Conservation (phyloP, 768 basidiomycete genomes). For the Mycena filopes region DNA sequence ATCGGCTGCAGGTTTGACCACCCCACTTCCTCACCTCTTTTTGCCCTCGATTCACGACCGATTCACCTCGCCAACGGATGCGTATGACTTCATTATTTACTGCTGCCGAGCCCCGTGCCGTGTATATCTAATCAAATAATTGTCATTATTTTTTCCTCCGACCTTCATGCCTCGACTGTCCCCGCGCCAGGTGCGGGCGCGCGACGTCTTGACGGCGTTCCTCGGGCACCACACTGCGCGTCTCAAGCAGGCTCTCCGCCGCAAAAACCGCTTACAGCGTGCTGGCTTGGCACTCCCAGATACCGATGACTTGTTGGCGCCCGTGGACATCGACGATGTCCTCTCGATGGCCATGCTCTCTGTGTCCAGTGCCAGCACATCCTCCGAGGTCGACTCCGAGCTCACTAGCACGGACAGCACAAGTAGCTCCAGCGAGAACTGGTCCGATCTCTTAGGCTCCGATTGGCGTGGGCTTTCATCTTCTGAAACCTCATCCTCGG, state of each 20-base stretch:
- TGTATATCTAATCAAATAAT: no score
- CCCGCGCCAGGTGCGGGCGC: neutral
- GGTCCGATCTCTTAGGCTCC: neutral
- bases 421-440: neutral
- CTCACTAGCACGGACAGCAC: neutral
- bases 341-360: neutral
- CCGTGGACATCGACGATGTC: no score
- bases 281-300: no score
- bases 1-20: no score
- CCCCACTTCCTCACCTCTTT: no score
- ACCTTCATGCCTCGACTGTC: slow-evolving; percentile 17
- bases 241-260: neutral
- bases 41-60: no score
- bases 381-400: neutral
- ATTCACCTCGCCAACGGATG: no score
- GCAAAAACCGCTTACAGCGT: no score
- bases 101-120: no score
- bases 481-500: neutral
- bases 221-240: slow-evolving; percentile 1
- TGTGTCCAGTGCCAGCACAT: neutral
- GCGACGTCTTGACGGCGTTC: slow-evolving; percentile 7
- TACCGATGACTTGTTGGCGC: no score
- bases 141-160: neutral
- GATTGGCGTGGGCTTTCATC: slow-evolving; percentile 2
- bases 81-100: no score